phyloP scores from a whole-genome alignment of 2,329 filamentous ascomycete genomes.

The Talaromyces sp. region DNA sequence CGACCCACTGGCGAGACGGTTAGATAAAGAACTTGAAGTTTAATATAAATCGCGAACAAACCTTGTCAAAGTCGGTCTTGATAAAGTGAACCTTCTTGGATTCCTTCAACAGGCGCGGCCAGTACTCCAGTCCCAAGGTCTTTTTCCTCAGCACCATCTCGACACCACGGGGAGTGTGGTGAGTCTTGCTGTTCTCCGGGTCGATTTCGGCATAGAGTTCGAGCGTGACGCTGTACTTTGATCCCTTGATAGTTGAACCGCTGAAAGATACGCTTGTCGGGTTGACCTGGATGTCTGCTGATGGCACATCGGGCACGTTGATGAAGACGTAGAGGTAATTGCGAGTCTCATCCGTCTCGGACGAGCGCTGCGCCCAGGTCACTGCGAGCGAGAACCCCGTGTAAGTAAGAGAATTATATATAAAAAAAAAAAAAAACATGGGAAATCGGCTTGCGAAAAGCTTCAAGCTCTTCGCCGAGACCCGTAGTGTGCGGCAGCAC shows the following conservation, averaged over 20 bases:
- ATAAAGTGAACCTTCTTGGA: slow-evolving; percentile 86
- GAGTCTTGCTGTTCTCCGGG: slow-evolving; percentile 72
- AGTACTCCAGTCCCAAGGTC: slow-evolving; percentile 89
- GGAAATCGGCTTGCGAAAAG: background rate
- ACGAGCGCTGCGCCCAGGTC: slow-evolving; percentile 97
- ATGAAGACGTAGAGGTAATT: slow-evolving; percentile 96
- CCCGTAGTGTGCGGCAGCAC: background rate
- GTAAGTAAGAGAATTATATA: background rate
- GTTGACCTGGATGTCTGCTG: slow-evolving; percentile 79
- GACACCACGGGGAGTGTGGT: slow-evolving; percentile 83
- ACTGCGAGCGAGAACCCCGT: slow-evolving; percentile 50
- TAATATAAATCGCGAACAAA: slow-evolving; percentile 30
- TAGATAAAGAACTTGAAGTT: background rate
- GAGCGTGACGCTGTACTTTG: slow-evolving; percentile 77
- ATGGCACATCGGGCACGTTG: slow-evolving; percentile 76
- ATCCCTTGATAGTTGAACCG: slow-evolving; percentile 80
- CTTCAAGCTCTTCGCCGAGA: background rate
- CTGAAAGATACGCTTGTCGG: slow-evolving; percentile 72
- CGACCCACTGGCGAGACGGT: slow-evolving; percentile 65
- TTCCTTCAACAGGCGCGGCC: slow-evolving; percentile 91
- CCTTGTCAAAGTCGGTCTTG: slow-evolving; percentile 98
- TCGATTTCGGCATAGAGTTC: slow-evolving; percentile 92
- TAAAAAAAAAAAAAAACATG: background rate
- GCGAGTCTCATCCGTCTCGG: slow-evolving; percentile 68
- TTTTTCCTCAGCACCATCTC: slow-evolving; percentile 95